Evolutionary conservation across 306 rosid species (phyloP), one percentile per base, ranked within the genome.

Genomic region (Quercus agrifolia): DNA sequence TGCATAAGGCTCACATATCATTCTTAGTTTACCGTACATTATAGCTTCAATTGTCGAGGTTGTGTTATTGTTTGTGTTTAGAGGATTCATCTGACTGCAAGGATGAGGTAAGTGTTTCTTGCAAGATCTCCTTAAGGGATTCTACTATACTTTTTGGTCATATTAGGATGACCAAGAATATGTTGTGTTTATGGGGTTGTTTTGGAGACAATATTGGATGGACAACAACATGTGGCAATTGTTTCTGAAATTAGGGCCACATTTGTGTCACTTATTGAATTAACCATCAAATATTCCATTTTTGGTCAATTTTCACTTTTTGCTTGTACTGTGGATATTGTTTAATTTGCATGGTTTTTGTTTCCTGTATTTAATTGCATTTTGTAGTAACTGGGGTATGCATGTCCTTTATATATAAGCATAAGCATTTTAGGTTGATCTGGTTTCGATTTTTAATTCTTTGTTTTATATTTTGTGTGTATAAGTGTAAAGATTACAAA

Each of bases 361-460:
- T 20, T 11, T 23, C 30, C 44, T 18, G 28, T 46, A 28, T 21
- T 49, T 20, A 21, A 19, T 23, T 23, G 28, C 66, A 59, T 21
- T 76, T 27, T 77, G 18, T 23, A 44, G 18, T 13, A 59, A 9
- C 54, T 41, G 31, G 71, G 70, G 51, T 20, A 20, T 55, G n/a
- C 15, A 49, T 70, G 17, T 77, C 14, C 63, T 56, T 70, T 35
- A 12, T 49, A 11, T 49, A 49, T 38, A 31, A 12, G 30, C 13
- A 27, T 9, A 56, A n/a, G 23, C 25, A 77, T 55, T 49, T 68
- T 49, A 27, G 52, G 25, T 72, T 78, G 70, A 35, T 59, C 68
- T 74, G 44, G n/a, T 52, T 62, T 27, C 74, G 57, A 51, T 30
- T 81, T 80, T 49, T 67, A 54, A 81, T 55, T 77, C 49, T 49